phyloP scores from a whole-genome alignment of 345 rosid genomes.

The Salix koriyanagi region DNA sequence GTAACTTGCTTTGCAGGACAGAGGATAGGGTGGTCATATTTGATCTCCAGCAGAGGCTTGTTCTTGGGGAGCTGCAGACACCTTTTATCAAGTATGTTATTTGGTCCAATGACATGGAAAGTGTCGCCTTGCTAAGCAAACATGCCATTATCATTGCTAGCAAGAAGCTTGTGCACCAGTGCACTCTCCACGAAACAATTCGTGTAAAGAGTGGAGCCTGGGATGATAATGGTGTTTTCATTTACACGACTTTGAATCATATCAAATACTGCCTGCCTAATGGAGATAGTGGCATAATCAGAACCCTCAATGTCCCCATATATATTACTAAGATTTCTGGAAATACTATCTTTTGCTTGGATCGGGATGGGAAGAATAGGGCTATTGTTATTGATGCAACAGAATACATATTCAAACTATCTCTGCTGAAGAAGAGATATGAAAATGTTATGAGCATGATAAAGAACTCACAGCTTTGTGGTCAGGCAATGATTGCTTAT shows the following conservation, averaged over 20 bases:
- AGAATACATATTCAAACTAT: conserved; percentile 81
- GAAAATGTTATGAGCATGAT: conserved; percentile 97
- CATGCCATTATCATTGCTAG: conserved; percentile 78
- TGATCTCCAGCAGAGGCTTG: conserved; percentile 87
- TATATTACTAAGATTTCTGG: conserved; percentile 77
- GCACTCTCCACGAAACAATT: conserved; percentile 90
- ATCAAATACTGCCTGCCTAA: conserved; percentile 92
- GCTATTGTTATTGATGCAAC: conserved; percentile 69
- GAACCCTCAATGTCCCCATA: conserved; percentile 77
- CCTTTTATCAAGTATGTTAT: conserved; percentile 75
- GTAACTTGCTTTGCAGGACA: conserved; percentile 75
- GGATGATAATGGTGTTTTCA: conserved; percentile 93
- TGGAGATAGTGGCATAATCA: conserved; percentile 83
- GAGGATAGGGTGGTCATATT: conserved; percentile 80
- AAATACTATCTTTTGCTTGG: conserved; percentile 68
- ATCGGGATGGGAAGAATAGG: conserved; percentile 79
- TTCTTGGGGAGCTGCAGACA: conserved; percentile 78
- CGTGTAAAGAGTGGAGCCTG: conserved; percentile 95
- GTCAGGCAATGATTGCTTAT: conserved; percentile 95
- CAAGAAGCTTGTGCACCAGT: conserved; percentile 76
- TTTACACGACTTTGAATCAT: conserved; percentile 82
- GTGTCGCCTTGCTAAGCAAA: conserved; percentile 89
- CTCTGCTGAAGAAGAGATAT: conserved; percentile 71
- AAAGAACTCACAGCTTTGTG: conserved; percentile 86
- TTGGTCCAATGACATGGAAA: conserved; percentile 95